Conservation (phyloP, 2,329 filamentous ascomycete species). For the Ophiocordyceps sinensis region DNA sequence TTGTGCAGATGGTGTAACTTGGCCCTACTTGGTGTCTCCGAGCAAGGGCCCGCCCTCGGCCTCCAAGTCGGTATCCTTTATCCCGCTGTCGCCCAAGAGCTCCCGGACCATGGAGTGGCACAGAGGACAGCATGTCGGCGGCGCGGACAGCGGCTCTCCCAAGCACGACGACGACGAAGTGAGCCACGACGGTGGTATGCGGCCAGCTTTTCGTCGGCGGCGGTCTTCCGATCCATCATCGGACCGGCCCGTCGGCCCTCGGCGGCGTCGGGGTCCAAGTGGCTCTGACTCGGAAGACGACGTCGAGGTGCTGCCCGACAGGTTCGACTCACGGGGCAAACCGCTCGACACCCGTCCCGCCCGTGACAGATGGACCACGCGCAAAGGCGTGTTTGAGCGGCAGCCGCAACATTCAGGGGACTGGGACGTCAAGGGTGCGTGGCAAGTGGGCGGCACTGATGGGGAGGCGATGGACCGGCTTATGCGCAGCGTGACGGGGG, state of each 20-base stretch:
- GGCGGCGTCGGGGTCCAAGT: slow-evolving; percentile 8
- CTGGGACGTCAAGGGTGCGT: slow-evolving; percentile 24
- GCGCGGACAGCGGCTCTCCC: slow-evolving; percentile 6
- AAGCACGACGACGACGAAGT: slow-evolving; percentile 1
- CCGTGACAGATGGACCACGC: slow-evolving; percentile 16
- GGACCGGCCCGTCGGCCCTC: slow-evolving; percentile 12
- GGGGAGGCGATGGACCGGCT: slow-evolving; percentile 22
- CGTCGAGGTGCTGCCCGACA: slow-evolving; percentile 29
- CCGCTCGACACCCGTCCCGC: slow-evolving; percentile 18
- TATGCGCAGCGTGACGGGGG: slow-evolving; percentile 12
- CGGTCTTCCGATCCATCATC: slow-evolving; percentile 20
- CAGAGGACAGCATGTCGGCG: slow-evolving; percentile 13
- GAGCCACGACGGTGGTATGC: slow-evolving; percentile 5
- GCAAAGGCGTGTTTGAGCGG: slow-evolving; percentile 29
- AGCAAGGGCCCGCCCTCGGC: neutral
- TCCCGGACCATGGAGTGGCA: slow-evolving; percentile 29
- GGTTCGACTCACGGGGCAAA: slow-evolving; percentile 30
- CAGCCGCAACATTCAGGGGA: slow-evolving; percentile 16
- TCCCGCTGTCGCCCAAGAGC: slow-evolving; percentile 34
- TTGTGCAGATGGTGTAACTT: slow-evolving; percentile 15
- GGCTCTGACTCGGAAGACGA: slow-evolving; percentile 17
- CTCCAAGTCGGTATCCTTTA: slow-evolving; percentile 30
- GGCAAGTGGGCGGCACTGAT: slow-evolving; percentile 31
- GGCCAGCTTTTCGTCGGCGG: slow-evolving; percentile 9
- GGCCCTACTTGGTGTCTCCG: neutral